Conservation (phyloP, 176 grass and related monocot species). For the Juncus effusus region DNA sequence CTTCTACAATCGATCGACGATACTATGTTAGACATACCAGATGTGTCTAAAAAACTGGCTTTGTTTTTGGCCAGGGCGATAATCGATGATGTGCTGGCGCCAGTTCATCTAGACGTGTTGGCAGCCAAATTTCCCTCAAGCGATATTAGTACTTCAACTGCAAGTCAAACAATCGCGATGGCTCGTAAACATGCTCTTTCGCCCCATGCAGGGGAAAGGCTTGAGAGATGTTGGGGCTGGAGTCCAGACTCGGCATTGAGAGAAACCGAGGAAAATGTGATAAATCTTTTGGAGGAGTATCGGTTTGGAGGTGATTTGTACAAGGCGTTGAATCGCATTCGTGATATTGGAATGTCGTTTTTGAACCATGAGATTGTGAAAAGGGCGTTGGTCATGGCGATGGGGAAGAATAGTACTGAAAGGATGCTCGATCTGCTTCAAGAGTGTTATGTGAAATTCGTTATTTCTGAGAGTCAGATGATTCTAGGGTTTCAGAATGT, state of each 20-base stretch:
- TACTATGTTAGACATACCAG: conserved; percentile 60
- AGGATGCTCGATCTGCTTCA: conserved; percentile 43
- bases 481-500: conserved; percentile 63
- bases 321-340: conserved; percentile 65
- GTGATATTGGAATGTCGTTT: conserved; percentile 74
- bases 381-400: conserved; percentile 61
- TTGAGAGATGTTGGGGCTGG: conserved; percentile 75
- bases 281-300: conserved; percentile 72
- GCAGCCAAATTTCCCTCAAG: conserved; percentile 31
- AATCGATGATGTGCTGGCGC: conserved; percentile 67
- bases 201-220: conserved; percentile 62
- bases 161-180: conserved; percentile 39
- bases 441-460: conserved; percentile 60
- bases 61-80: conserved; percentile 79
- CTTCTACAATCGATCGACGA: conserved; percentile 63
- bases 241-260: conserved; percentile 58
- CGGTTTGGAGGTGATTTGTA: conserved; percentile 53
- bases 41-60: conserved; percentile 53
- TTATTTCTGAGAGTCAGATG: conserved; percentile 71
- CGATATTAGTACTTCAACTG: conserved; percentile 8
- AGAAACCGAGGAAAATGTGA: conserved; percentile 62
- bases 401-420: conserved; percentile 64
- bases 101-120: conserved; percentile 49
- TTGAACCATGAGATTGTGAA: conserved; percentile 92
- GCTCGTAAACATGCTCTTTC: conserved; percentile 42